Percentiles rank a stretch among this genome's conserved stretches.
These are phyloP conservation scores for Cladosporium phlei DNA, from an alignment of 2,329 filamentous ascomycete genomes.

Conservation along the genomic window DNA sequence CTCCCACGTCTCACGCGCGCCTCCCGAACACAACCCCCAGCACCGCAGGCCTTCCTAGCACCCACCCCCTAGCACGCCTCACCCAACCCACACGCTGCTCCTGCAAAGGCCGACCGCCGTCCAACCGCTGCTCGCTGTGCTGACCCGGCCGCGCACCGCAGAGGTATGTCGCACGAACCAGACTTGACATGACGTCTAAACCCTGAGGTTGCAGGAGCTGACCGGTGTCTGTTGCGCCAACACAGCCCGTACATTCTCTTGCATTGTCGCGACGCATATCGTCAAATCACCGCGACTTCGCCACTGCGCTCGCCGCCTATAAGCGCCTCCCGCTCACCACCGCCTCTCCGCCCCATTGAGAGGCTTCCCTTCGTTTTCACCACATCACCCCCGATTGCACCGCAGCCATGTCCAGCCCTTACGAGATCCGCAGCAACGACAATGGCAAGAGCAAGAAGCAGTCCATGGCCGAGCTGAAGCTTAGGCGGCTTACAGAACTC, in stretches of 20 bases:
- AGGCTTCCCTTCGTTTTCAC: background rate
- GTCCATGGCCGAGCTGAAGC: conserved; percentile 97
- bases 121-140: conserved; percentile 4
- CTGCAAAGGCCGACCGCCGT: background rate
- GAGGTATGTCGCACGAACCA: conserved; percentile 13
- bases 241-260: conserved; percentile 7
- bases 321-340: background rate
- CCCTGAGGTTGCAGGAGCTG: conserved; percentile 13
- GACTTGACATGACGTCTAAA: conserved; percentile 13
- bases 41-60: background rate
- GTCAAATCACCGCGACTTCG: conserved; percentile 9
- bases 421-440: conserved; percentile 62
- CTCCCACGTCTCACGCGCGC: background rate
- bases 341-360: background rate
- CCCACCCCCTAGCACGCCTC: background rate
- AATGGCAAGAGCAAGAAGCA: conserved; percentile 89
- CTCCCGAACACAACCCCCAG: background rate
- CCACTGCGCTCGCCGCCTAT: conserved; percentile 3
- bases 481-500: conserved; percentile 90
- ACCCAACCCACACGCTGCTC: background rate
- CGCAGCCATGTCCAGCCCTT: conserved; percentile 54
- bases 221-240: conserved; percentile 11
- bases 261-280: conserved; percentile 14
- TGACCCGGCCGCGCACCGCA: conserved; percentile 9
- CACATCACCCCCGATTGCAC: background rate